These are phyloP conservation scores for Pulicaria dysenterica DNA, from an alignment of 129 eudicot species.

Conservation along the genomic window DNA sequence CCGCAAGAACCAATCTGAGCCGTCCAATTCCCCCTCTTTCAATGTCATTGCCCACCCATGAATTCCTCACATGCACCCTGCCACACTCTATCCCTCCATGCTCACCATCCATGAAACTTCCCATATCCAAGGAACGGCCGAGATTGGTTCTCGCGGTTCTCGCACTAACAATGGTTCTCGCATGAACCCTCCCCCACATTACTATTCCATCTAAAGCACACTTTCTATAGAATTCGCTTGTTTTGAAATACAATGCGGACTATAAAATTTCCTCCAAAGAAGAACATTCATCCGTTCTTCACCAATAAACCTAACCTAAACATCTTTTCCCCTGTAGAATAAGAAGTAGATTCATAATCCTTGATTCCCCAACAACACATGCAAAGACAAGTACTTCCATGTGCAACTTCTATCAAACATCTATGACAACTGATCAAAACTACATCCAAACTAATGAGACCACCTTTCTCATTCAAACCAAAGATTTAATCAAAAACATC, in stretches of 20 bases:
- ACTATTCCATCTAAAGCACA: neutral
- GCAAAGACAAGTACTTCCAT: neutral
- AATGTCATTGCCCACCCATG: no score
- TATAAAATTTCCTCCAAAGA: neutral
- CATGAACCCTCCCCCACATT: no score
- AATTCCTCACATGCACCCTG: no score
- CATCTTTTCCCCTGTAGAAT: neutral
- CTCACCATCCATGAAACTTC: no score
- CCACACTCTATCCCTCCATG: no score
- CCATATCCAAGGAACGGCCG: no score
- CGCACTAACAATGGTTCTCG: no score
- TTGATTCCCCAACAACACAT: constrained; percentile 15
- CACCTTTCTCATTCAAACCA: neutral
- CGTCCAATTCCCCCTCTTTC: no score
- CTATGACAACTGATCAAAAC: neutral
- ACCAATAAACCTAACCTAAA: constrained; percentile 14
- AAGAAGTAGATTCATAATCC: neutral
- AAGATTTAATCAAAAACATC: no score
- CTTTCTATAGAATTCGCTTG: neutral
- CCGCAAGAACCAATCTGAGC: no score
- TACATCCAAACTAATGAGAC: neutral
- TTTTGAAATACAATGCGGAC: neutral
- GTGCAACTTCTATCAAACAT: neutral
- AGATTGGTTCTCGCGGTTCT: no score
- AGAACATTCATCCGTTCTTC: neutral